phyloP scores from a whole-genome alignment of 2,329 filamentous ascomycete species.

The Dactylellina drechsleri region DNA sequence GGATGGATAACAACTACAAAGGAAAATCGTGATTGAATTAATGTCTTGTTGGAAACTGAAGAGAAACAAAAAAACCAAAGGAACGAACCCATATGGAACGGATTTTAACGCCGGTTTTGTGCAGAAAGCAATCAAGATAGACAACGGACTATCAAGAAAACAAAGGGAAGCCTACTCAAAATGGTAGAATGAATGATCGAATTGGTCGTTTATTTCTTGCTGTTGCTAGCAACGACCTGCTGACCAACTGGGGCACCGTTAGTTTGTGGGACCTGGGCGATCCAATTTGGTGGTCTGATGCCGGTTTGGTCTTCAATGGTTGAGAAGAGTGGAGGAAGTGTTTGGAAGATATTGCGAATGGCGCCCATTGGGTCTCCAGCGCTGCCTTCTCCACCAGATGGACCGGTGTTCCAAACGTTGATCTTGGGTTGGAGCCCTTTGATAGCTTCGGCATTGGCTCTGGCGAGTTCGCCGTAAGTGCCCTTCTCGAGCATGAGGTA shows the following conservation, averaged over 20 bases:
- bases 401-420: conserved; percentile 85
- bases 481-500: conserved; percentile 89
- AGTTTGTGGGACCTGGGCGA: conserved; percentile 56
- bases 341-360: conserved; percentile 85
- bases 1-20: conserved; percentile 7
- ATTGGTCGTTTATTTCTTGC: conserved; percentile 8
- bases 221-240: conserved; percentile 21
- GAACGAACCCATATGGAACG: conserved; percentile 11
- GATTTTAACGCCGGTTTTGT: conserved; percentile 30
- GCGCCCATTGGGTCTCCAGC: conserved; percentile 70
- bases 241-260: conserved; percentile 38
- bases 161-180: conserved; percentile 20
- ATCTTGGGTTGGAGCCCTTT: conserved; percentile 85
- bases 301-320: conserved; percentile 92
- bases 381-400: conserved; percentile 63
- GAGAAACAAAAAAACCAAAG: background rate
- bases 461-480: conserved; percentile 79
- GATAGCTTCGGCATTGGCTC: conserved; percentile 80
- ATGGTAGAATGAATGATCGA: conserved; percentile 4
- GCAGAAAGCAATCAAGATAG: conserved; percentile 9
- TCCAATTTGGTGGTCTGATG: conserved; percentile 80
- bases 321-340: conserved; percentile 80
- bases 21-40: conserved; percentile 27
- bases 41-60: conserved; percentile 20
- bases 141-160: conserved; percentile 6